phyloP scores from a whole-genome alignment of 208 protist genomes.

The Vickermania ingenoplastis region DNA sequence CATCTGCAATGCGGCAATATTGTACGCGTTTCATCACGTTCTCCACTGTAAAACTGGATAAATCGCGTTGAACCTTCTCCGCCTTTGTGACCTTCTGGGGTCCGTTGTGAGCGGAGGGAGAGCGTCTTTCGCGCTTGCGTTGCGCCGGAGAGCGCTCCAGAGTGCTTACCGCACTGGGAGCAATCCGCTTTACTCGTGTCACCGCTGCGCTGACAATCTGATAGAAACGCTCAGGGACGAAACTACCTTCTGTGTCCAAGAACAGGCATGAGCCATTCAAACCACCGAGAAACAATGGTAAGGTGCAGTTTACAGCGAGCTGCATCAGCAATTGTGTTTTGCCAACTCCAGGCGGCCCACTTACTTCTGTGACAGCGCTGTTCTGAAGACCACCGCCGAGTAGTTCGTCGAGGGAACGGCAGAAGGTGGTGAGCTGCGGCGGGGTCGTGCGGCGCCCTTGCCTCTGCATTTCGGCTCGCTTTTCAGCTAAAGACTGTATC shows the following conservation, averaged over 20 bases:
- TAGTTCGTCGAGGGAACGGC: slow-evolving; percentile 52
- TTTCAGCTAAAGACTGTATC: background rate
- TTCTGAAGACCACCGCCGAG: slow-evolving; percentile 65
- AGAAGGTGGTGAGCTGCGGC: slow-evolving; percentile 59
- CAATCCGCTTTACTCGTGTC: slow-evolving; percentile 1
- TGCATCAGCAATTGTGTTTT: slow-evolving; percentile 91
- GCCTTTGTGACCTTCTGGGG: no score
- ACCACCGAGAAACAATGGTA: slow-evolving; percentile 66
- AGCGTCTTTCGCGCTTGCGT: background rate
- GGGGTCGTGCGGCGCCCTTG: background rate
- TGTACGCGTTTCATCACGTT: slow-evolving; percentile 47
- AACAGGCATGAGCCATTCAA: slow-evolving; percentile 60
- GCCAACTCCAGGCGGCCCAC: slow-evolving; percentile 81
- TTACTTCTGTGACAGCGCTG: slow-evolving; percentile 64
- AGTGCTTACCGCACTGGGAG: background rate
- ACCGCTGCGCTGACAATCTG: slow-evolving; percentile 69
- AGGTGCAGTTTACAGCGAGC: slow-evolving; percentile 61
- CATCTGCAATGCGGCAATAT: slow-evolving; percentile 56
- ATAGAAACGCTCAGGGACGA: slow-evolving; percentile 54
- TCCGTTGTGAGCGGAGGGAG: background rate
- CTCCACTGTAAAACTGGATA: slow-evolving; percentile 26
- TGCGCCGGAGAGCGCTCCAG: background rate
- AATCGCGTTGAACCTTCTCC: background rate
- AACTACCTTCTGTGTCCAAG: slow-evolving; percentile 91
- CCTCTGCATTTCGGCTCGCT: background rate